Base-by-base conservation (phyloP, 2,329 filamentous ascomycete species). In the Alternaria tenuissima region DNA sequence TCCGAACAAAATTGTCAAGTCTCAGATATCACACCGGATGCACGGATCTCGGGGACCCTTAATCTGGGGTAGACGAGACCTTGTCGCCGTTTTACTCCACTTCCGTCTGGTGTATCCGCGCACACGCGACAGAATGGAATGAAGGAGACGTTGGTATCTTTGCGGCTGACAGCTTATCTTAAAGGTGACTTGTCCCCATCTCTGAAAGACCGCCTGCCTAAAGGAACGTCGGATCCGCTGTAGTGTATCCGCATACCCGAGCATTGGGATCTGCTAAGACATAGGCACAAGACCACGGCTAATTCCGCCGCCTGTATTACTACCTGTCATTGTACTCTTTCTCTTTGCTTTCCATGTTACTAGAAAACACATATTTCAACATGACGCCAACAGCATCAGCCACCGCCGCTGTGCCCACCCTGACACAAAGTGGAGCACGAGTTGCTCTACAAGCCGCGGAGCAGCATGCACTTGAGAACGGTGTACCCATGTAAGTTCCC, bases 401-500 rank as follows among this genome's bases (percentile, higher is more conserved):
- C 20, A 64, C 63, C 36, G 57, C 63, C 7, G 61, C 57, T 5
- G 59, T 66, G 18, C 73, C 73, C 30, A 76, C 70, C 28, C 69
- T 78, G 49, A 74, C 73, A 14, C 72, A 73, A 52, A 59, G 63
- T 30, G 74, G 74, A 18, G 76, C 75, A 32, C 63, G 69, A 24
- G 55, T 65, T n/a, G 74, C 73, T 28, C 58, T 73, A 6, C 54
- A 66, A 58, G 76, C 75, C 38, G 72, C 70, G 36, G 69, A 74
- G 56, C 57, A 67, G 46, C 64, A 73, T 49, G 72, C 76, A 38
- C 44, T 59, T n/a, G 57, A 61, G 16, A 69, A 73, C 28, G 69
- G 71, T 24, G 61, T 77, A 5, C 65, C 64, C 52, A 82, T 81
- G 81, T 69, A 52, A 30, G 53, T 52, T 30, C 14, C 39, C 38